Base-by-base conservation (phyloP, 1,284 basidiomycete species). In the Cystobasidium pallidum region DNA sequence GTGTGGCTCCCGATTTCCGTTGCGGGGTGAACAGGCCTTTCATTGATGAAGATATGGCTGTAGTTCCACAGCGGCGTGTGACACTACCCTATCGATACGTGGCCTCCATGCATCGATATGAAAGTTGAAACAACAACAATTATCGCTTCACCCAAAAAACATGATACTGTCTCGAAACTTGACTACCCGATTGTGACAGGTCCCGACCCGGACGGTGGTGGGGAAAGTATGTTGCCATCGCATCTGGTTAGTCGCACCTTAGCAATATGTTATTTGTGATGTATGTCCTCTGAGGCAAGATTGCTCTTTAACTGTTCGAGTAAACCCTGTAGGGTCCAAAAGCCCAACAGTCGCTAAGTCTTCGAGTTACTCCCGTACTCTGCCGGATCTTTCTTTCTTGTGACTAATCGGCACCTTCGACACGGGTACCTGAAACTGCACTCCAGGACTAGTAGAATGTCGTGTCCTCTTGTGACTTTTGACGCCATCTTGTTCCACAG, bases 401-500 rank as follows among this genome's bases (percentile, higher is more conserved):
- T 62, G 59, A 19, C 19, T 43, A 21, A 41, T 13, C 2, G 59
- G 39, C 13, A 62, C 59, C 15, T 45, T 28, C 11, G 36, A 62
- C 21, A 62, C 59, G 17, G 49, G 43, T 24, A 51, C n/a, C 2
- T 7, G 3, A 3, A 30, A 24, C n/a, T 64, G 43, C 15, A 3
- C 30, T 17, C 45, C 62, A 10, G 62, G 62, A 28, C 62, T 64
- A 24, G 62, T 64, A 51, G 62, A 47, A n/a, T 64, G 62, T 51
- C 62, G 30, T 6, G 62, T 32, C 34, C 62, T 43, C 39, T 45
- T 61, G 24, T 61, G 58, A 6, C 41, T 21, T 17, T 61, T 61
- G 26, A 19, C 41, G 13, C 21, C 39, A 2, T 39, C 2, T 17
- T 43, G 15, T 11, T 24, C 32, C 19, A 21, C 32, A 6, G 4